Percentiles rank a stretch among this genome's conserved stretches.
Conservation (phyloP, 1,284 basidiomycete genomes). For the Trichosporon sp. region DNA sequence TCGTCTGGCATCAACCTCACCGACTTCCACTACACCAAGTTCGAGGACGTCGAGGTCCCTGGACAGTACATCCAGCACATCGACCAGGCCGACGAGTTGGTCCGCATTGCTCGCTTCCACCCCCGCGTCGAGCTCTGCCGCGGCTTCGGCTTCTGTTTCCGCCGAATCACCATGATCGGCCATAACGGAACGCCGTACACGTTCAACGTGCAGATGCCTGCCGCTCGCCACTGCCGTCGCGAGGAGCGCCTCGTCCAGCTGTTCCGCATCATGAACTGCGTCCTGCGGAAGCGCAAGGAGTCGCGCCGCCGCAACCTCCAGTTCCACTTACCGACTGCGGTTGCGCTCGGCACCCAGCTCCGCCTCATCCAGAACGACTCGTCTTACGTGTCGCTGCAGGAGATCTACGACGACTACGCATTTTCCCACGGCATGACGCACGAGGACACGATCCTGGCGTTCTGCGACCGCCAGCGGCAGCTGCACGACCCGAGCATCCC, state of each 20-base stretch:
- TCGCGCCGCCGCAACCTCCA: constrained; percentile 83
- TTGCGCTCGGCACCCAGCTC: constrained; percentile 78
- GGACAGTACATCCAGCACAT: constrained; percentile 97
- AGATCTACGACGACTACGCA: constrained; percentile 90
- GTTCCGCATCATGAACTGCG: constrained; percentile 87
- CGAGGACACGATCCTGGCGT: constrained; percentile 82
- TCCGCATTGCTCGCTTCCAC: constrained; percentile 85
- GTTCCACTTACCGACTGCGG: constrained; percentile 84
- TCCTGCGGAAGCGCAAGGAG: constrained; percentile 82
- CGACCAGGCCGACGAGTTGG: constrained; percentile 87
- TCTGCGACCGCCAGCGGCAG: constrained; percentile 74
- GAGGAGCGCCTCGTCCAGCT: constrained; percentile 92
- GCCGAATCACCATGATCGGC: constrained; percentile 87
- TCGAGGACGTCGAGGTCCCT: constrained; percentile 97
- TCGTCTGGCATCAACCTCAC: constrained; percentile 87
- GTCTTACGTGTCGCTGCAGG: constrained; percentile 84
- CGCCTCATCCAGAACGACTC: constrained; percentile 87
- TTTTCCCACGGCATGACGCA: constrained; percentile 69
- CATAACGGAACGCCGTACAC: constrained; percentile 82
- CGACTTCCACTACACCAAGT: constrained; percentile 97
- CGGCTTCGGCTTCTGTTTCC: constrained; percentile 76
- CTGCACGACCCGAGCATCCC: constrained; percentile 52
- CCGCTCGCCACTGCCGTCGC: constrained; percentile 77
- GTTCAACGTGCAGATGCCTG: constrained; percentile 89
- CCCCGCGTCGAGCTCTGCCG: constrained; percentile 87